Base-by-base conservation (phyloP, 2,329 filamentous ascomycete species). In the Geosmithia flava region DNA sequence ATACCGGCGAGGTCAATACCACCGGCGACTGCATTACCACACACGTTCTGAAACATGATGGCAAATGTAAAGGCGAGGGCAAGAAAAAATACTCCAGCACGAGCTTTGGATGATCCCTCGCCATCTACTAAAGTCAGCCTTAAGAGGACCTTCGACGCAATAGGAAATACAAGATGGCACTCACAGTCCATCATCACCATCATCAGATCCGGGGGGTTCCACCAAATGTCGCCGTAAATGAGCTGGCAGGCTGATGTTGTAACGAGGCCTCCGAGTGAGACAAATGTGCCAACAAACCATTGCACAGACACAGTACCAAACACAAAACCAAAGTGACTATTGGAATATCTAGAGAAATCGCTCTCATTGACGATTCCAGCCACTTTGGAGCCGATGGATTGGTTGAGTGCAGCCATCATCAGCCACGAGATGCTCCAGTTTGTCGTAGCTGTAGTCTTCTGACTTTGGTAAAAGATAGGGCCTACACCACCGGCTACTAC, bases 401-500 rank as follows among this genome's bases (percentile, higher is more conserved):
- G 53, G 50, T 56, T 59, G 41, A 60, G 53, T 19, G 51, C 58
- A 20, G 57, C 56, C 30, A 57, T 53, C 53, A 59, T 57, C 20
- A 56, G 49, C 58, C 58, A 61, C 33, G 50, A 49, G 15, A 52
- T 47, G 41, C 51, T 48, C 44, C 52, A 55, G 17, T 51, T 49
- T 13, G 54, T 52, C 0, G 54, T 55, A 2, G 50, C 46, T 4
- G 54, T 47, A 2, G 55, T 51, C 2, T 49, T 46, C 1, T 54
- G 47, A 15, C 57, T 57, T 3, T 59, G 51, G 29, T 57, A 59
- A 55, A 71, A 68, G 2, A 75, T 60, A 3, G 69, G 53, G 27
- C 70, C 70, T 5, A 69, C 67, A 2, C 70, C 70, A 44, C 62
- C 61, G 1, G 69, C 70, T 1, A 62, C 62, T 3, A 63, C 54